Evolutionary conservation across 345 rosid genomes (phyloP), one percentile per base, ranked within the genome.

Genomic region (Bruguiera parviflora): DNA sequence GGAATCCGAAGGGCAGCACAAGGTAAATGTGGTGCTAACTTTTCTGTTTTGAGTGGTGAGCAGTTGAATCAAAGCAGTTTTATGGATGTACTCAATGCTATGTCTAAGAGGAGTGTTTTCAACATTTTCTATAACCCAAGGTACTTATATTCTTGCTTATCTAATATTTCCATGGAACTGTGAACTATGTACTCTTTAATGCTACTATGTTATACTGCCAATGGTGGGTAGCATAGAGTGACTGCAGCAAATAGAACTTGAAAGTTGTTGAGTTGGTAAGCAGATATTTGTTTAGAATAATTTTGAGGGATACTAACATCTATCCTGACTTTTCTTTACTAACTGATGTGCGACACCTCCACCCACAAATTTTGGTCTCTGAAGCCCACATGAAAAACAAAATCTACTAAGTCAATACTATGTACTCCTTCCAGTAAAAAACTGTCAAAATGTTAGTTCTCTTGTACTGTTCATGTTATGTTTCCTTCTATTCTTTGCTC

Each of bases 1-100:
- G 99, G 99, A 65, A 85, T 92, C 29, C 81, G 99, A 76, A 86
- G 99, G 83, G 98, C 96, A 58, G 75, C 85, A 53, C 99, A 90
- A 72, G 84, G 87, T 20, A 90, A 90, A 84, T 75, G 80, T 19
- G 73, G 72, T 61, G 58, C 87, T 61, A 58, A 76, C 39, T 83
- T 82, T 83, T 87, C 89, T 0, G 60, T 81, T 63, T 77, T 67
- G 28, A 79, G 75, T 69, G 79, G 68, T 72, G 91, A 72, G 79
- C 88, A 79, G 71, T 72, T 83, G 76, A 85, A 82, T 69, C 88
- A 83, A 71, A 82, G 80, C 74, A 83, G 83, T 68, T 78, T 87
- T 69, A 47, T 78, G 15, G 95, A 89, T 70, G 90, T 88, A n/a
- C 86, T 85, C 60, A 86, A 78, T 82, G 90, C 96, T 77, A 72